These are phyloP conservation scores for Artemisia annua DNA, from an alignment of 129 eudicot species.

Conservation along the genomic window DNA sequence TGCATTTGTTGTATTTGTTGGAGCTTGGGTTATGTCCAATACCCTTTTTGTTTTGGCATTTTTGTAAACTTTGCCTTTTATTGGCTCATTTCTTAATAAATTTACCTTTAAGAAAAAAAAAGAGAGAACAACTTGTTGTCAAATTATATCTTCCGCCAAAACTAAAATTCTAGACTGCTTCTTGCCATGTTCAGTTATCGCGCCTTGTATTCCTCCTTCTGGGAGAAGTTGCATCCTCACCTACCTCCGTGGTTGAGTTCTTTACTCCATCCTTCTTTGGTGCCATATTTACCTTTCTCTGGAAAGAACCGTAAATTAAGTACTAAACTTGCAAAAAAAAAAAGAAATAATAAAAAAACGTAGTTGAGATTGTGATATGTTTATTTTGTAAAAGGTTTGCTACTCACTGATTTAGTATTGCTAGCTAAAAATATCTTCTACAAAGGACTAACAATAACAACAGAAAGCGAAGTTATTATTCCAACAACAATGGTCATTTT, in stretches of 20 bases:
- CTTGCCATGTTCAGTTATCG: slow-evolving; percentile 13
- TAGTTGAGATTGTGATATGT: not conserved
- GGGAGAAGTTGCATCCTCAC: slow-evolving; percentile 51
- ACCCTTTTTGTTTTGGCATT: no score
- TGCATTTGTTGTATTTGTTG: no score
- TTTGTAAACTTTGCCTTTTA: no score
- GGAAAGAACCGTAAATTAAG: not conserved
- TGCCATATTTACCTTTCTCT: slow-evolving; percentile 35
- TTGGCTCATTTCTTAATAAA: no score
- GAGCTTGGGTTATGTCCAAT: no score
- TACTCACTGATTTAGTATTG: slow-evolving; percentile 58
- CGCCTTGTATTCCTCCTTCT: slow-evolving; percentile 58
- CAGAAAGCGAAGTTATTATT: no score
- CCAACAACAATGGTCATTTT: no score
- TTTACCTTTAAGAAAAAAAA: no score
- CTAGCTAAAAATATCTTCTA: slow-evolving; percentile 55
- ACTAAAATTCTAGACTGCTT: no score
- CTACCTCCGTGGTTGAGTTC: slow-evolving; percentile 26
- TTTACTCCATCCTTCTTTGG: slow-evolving; percentile 41
- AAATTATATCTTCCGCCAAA: no score
- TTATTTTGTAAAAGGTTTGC: not conserved
- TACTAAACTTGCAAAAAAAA: not conserved
- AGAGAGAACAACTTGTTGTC: no score
- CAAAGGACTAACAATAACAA: slow-evolving; percentile 46
- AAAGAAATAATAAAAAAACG: not conserved